Evolutionary conservation across 1,139 yeast species (phyloP).

Genomic region (Debaryomyces subglobosus): DNA sequence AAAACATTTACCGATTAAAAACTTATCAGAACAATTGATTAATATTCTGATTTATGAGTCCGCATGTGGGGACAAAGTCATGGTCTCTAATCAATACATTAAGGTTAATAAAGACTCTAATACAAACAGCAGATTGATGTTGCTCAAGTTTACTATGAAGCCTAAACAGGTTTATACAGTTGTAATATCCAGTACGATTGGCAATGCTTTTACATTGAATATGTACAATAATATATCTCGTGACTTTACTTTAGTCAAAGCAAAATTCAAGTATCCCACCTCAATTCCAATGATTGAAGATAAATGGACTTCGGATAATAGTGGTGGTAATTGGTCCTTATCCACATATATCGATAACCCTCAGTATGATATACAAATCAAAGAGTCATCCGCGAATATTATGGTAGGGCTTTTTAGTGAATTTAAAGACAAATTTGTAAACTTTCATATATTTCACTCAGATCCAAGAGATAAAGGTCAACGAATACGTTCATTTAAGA

Average conservation of each 20-base stretch:
- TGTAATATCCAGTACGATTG: conserved; percentile 26
- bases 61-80: conserved; percentile 33
- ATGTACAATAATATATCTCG: conserved; percentile 32
- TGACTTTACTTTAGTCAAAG: conserved; percentile 27
- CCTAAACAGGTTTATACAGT: conserved; percentile 29
- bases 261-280: conserved; percentile 23
- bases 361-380: conserved; percentile 47
- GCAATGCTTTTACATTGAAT: conserved; percentile 40
- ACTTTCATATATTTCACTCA: conserved; percentile 48
- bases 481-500: conserved; percentile 31
- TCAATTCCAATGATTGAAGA: conserved; percentile 32
- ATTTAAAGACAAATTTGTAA: conserved; percentile 26
- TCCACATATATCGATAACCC: conserved; percentile 63
- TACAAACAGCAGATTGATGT: conserved; percentile 34
- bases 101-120: conserved; percentile 22
- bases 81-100: conserved; percentile 32
- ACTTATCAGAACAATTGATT: conserved; percentile 20
- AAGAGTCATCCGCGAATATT: conserved; percentile 19
- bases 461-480: conserved; percentile 19
- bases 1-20: conserved; percentile 28
- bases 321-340: conserved; percentile 63
- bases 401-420: conserved; percentile 30
- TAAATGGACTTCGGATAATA: conserved; percentile 49
- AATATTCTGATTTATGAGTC: conserved; percentile 36
- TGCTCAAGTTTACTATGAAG: conserved; percentile 27